These are phyloP conservation scores for Spiraea crenata DNA, from an alignment of 331 rosid species.

Conservation along the genomic window DNA sequence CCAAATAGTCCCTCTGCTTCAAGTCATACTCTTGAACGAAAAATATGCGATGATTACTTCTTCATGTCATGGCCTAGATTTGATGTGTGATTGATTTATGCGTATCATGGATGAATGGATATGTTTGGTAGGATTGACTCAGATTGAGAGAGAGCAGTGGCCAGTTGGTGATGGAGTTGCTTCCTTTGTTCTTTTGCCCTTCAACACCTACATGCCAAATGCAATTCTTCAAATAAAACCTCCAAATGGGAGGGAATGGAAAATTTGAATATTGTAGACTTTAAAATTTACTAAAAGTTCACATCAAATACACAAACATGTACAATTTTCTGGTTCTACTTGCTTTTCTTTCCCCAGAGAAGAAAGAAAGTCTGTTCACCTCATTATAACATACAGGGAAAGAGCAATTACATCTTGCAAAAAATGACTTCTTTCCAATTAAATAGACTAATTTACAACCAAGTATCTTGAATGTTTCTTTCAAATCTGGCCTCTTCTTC, in stretches of 20 bases:
- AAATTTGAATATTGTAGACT: no score
- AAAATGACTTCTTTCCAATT: not conserved
- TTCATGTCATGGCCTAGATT: not conserved
- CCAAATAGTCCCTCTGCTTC: not conserved
- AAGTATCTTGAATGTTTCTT: not conserved
- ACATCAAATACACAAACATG: not conserved
- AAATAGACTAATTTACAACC: not conserved
- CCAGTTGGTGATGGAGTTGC: not conserved
- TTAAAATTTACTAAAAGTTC: no score
- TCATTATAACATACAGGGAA: no score
- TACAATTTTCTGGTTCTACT: not conserved
- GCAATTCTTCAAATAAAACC: no score
- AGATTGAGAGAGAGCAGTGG: not conserved
- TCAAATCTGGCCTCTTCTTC: not conserved
- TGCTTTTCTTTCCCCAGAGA: not conserved
- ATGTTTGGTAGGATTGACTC: slow-evolving; percentile 18
- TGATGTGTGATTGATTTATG: slow-evolving; percentile 24
- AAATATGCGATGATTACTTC: not conserved
- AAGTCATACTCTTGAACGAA: not conserved
- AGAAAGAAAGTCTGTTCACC: no score
- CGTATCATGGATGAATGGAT: not conserved
- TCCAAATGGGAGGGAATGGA: not conserved
- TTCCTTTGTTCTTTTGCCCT: no score
- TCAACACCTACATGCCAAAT: no score
- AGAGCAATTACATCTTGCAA: not conserved